phyloP scores from a whole-genome alignment of 257 asterid species.

The Scutellaria barbata region DNA sequence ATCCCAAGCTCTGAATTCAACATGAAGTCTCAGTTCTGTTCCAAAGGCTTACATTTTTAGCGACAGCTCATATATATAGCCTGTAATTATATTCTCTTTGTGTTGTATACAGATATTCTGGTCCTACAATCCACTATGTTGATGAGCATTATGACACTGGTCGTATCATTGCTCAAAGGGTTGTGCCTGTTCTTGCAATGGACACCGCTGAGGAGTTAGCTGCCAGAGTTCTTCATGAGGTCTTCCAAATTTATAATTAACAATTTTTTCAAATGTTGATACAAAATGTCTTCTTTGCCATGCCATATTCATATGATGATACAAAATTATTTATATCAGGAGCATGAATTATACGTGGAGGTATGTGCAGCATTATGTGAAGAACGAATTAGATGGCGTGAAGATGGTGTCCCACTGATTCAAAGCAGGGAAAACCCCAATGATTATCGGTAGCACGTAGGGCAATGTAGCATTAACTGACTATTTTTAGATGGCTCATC shows the following conservation, averaged over 20 bases:
- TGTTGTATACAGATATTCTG: slow-evolving; percentile 59
- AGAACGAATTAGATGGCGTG: slow-evolving; percentile 69
- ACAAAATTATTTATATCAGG: slow-evolving; percentile 43
- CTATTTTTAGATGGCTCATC: neutral
- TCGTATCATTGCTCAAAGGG: slow-evolving; percentile 78
- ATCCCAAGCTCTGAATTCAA: neutral
- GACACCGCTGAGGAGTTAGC: slow-evolving; percentile 87
- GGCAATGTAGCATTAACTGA: neutral
- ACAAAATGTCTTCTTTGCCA: neutral
- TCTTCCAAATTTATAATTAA: slow-evolving; percentile 9
- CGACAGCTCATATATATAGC: neutral
- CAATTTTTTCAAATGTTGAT: neutral
- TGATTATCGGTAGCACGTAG: slow-evolving; percentile 37
- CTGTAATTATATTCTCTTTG: neutral
- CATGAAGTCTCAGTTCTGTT: neutral
- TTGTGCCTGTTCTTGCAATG: slow-evolving; percentile 76
- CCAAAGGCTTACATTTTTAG: neutral
- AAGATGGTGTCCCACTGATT: slow-evolving; percentile 83
- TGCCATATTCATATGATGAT: neutral
- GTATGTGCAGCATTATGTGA: slow-evolving; percentile 73
- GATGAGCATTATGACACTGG: slow-evolving; percentile 87
- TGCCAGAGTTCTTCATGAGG: slow-evolving; percentile 81
- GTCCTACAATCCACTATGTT: slow-evolving; percentile 80
- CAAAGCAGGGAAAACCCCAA: slow-evolving; percentile 59
- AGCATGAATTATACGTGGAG: slow-evolving; percentile 68